Base-by-base conservation (phyloP, 148 eudicot genomes). In the Heliosperma pusillum region DNA sequence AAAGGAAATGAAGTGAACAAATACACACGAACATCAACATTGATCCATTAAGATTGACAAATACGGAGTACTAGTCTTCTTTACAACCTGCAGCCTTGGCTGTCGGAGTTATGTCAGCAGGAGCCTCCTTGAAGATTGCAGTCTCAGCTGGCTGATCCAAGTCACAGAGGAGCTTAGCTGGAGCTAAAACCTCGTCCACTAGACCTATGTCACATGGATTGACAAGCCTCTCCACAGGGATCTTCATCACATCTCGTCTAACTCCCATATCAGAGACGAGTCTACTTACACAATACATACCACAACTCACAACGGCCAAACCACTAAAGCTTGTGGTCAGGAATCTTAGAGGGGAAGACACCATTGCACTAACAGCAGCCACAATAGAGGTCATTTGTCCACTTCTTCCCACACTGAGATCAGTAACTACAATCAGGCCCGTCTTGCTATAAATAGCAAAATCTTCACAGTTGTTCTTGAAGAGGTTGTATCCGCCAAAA, bases 391-490 rank as follows among this genome's bases (percentile, higher is more conserved):
- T 75, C 3, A 90, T 90, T 83, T 95, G 98, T 55, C 98, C 98
- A 69, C 98, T 92, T 75, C 93, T 78, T 24, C 98, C 97, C 42
- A 95, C 89, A 65, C 89, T 89, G 17, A 90, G 24, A 50, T 67
- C 84, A 3, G 96, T 87, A n/a, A 84, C 70, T 29, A 91, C 80
- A 4, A 94, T 87, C 79, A 92, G 75, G 36, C 91, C 95, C 0
- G 97, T 92, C 89, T 92, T 87, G 69, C 93, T 90, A 78, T 92
- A 95, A 65, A 90, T 86, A 15, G 98, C 93, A 44, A 94, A 94
- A 61, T 94, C 97, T 84, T 94, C 98, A 61, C 98, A 94, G 82
- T 94, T 94, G 79, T 94, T 94, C 86, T 86, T 90, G 76, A 94
- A 91, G n/a, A 94, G 45, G 76, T 87, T 80, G 84, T 94, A 94